Percentiles rank a stretch among this genome's conserved stretches.
These are phyloP conservation scores for Hygrophoropsis aurantiaca DNA, from an alignment of 768 basidiomycete species.

Conservation along the genomic window DNA sequence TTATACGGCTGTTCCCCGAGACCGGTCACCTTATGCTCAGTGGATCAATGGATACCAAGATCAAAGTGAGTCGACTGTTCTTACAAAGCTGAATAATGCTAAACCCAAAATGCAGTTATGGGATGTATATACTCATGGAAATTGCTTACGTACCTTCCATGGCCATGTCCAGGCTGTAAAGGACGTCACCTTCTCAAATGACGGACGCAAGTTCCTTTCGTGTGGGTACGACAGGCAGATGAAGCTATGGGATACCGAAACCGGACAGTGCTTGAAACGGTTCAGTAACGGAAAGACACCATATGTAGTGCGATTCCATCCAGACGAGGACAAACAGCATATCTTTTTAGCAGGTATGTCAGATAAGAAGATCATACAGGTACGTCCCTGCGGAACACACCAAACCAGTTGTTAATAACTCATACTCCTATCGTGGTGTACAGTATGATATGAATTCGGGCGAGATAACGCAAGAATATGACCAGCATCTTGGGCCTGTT, in stretches of 20 bases:
- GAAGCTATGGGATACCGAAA: slow-evolving; percentile 99
- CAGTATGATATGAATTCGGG: slow-evolving; percentile 95
- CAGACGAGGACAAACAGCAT: slow-evolving; percentile 93
- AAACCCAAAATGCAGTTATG: slow-evolving; percentile 66
- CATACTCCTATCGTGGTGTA: too few relatives aligned
- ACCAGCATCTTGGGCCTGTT: slow-evolving; percentile 97
- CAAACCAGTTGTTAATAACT: too few relatives aligned
- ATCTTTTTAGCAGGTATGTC: slow-evolving; percentile 98
- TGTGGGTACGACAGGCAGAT: slow-evolving; percentile 96
- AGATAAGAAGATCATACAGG: slow-evolving; percentile 99
- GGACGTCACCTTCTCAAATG: slow-evolving; percentile 94
- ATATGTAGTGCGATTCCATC: slow-evolving; percentile 93
- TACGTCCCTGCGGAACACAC: slow-evolving; percentile 34
- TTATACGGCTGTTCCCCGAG: slow-evolving; percentile 87
- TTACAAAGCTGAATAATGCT: too few relatives aligned
- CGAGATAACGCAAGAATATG: slow-evolving; percentile 97
- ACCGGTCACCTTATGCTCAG: slow-evolving; percentile 92
- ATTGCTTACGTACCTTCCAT: slow-evolving; percentile 95
- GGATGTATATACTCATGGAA: slow-evolving; percentile 97
- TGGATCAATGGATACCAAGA: slow-evolving; percentile 97
- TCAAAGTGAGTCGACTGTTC: slow-evolving; percentile 67
- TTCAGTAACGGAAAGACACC: slow-evolving; percentile 98
- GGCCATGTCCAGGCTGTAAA: slow-evolving; percentile 97
- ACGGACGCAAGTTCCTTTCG: slow-evolving; percentile 85
- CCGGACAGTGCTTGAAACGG: slow-evolving; percentile 93